Percentiles rank a stretch among this genome's conserved stretches.
These are phyloP conservation scores for Lasiosphaeria hispida DNA, from an alignment of 495 filamentous ascomycete genomes.

Conservation along the genomic window DNA sequence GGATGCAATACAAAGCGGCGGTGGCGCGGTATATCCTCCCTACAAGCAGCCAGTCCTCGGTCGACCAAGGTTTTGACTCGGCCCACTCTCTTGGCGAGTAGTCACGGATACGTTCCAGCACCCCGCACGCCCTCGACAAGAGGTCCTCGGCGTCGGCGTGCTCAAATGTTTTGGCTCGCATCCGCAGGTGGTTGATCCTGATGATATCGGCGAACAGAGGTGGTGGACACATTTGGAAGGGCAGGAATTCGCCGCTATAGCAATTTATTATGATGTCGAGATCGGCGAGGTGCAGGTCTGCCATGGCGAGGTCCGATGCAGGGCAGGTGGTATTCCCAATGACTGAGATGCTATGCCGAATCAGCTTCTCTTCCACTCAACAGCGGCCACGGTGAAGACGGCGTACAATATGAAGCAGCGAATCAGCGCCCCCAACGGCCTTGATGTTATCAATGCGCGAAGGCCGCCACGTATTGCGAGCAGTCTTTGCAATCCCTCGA, in stretches of 20 bases:
- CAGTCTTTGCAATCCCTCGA: constrained; percentile 29
- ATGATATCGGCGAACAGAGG: constrained; percentile 28
- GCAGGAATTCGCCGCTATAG: constrained; percentile 7
- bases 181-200: constrained; percentile 26
- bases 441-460: too few species aligned
- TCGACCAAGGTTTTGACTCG: constrained; percentile 20
- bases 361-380: too few species aligned
- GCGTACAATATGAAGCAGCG: too few species aligned
- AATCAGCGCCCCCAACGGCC: too few species aligned
- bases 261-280: constrained; percentile 18
- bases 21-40: constrained; percentile 29
- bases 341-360: constrained; percentile 20
- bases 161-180: neutral
- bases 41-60: constrained; percentile 29
- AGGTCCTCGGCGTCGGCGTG: neutral
- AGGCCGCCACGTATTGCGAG: constrained; percentile 31
- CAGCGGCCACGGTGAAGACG: too few species aligned
- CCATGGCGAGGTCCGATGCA: constrained; percentile 24
- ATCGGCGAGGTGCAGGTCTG: constrained; percentile 13
- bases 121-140: constrained; percentile 10
- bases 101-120: constrained; percentile 21
- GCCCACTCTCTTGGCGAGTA: constrained; percentile 31
- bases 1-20: constrained; percentile 33
- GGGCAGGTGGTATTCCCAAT: constrained; percentile 34
- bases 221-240: constrained; percentile 25